A percentile compares a stretch with the other conserved stretches of the same genome.
Conservation (phyloP, 305 asterid species). For the Petunia hybrid region DNA sequence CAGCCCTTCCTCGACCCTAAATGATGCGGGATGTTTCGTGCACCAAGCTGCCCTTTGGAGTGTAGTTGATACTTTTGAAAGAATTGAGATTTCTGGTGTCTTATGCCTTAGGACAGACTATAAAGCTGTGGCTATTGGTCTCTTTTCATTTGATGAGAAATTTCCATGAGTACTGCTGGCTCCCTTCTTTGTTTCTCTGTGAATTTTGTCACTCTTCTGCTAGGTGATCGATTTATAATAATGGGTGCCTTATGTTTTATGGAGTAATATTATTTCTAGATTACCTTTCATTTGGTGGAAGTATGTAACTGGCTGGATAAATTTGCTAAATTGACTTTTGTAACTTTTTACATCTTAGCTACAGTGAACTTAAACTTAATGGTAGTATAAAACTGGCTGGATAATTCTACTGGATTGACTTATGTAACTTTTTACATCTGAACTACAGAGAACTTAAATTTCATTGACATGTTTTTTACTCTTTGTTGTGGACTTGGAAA, state of each 20-base stretch:
- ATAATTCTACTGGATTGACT: background rate
- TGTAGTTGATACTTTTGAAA: background rate
- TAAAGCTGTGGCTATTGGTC: background rate
- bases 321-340: background rate
- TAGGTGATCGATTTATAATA: background rate
- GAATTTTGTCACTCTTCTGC: background rate
- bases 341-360: background rate
- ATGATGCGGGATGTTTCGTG: no score
- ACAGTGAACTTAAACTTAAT: background rate
- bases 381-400: conserved; percentile 4
- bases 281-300: background rate
- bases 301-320: conserved; percentile 1
- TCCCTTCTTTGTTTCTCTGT: background rate
- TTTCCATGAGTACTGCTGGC: background rate
- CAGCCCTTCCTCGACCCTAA: no score
- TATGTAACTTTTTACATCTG: background rate
- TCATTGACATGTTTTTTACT: background rate
- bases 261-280: background rate
- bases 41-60: background rate
- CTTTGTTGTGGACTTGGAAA: background rate
- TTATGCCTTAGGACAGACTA: conserved; percentile 4
- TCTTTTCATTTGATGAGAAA: conserved; percentile 3
- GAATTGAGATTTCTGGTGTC: background rate
- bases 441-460: background rate
- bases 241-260: background rate